Base-by-base conservation (phyloP, 2,329 filamentous ascomycete species). In the Immersiporthe knoxdaviesiana region DNA sequence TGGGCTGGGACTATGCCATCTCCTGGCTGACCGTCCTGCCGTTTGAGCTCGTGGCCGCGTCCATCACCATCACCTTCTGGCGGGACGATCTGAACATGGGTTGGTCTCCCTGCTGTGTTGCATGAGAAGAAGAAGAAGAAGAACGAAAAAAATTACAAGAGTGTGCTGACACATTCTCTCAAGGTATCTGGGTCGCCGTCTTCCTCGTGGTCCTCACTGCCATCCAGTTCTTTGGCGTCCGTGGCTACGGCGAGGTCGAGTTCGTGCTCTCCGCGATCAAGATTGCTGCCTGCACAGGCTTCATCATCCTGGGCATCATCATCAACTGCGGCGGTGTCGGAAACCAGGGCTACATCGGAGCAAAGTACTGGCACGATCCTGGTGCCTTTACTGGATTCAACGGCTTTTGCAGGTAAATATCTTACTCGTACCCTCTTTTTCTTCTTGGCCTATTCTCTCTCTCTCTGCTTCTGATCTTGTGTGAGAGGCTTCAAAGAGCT, bases 231-330 rank as follows among this genome's bases (percentile, higher is more conserved):
- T 87, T 88, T 70, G 85, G 86, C 32, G 84, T 89, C 14, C 78
- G 82, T n/a, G 84, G 85, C n/a, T 88, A 86, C 68, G 85, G 81
- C 70, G 86, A 85, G 79, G 85, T 88, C 71, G 88, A 90, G 74
- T 90, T 89, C 72, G 70, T 85, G 32, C 83, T 90, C 27, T 83
- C 82, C 72, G 79, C 85, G 68, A 82, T 90, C 75, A 90, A 90
- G 77, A 82, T 90, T 72, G 74, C 79, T 16, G 86, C 88, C 60
- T 84, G 85, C 74, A 79, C 85, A 12, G 89, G 88, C 6, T 91
- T 91, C 76, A 91, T 91, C 76, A 83, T 91, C 72, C 79, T 90
- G 35, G 88, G 85, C 59, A 88, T 90, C 66, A 78, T 89, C 68
- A 84, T 90, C 74, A 83, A 88, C 76, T 82, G 80, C 66, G 88